Conservation (phyloP, 2,329 filamentous ascomycete species). For the Fusarium sp. region DNA sequence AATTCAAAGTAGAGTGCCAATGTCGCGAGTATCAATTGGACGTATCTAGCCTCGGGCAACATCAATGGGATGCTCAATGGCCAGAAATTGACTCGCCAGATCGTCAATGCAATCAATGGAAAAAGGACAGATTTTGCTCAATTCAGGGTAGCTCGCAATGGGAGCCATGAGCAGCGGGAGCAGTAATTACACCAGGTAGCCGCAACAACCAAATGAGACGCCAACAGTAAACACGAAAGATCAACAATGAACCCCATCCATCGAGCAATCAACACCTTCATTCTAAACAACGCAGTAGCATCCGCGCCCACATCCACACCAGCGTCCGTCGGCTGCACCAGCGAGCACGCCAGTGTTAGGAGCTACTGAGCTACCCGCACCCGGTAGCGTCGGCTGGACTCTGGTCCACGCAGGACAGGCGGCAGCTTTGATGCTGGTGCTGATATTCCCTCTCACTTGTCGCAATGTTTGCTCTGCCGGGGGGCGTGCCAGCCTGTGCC, state of each 20-base stretch:
- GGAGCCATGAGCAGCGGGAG: background rate
- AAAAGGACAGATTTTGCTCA: background rate
- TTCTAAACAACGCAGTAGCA: slow-evolving; percentile 36
- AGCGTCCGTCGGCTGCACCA: slow-evolving; percentile 31
- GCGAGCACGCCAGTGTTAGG: slow-evolving; percentile 37
- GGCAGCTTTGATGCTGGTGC: background rate
- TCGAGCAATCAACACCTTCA: slow-evolving; percentile 6
- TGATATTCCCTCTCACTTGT: slow-evolving; percentile 3
- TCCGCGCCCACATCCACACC: slow-evolving; percentile 24
- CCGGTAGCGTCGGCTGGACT: slow-evolving; percentile 43
- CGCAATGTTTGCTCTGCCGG: slow-evolving; percentile 10
- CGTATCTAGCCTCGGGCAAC: background rate
- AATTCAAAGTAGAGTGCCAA: slow-evolving; percentile 18
- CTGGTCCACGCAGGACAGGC: slow-evolving; percentile 28
- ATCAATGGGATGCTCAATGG: background rate
- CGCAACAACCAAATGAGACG: slow-evolving; percentile 28
- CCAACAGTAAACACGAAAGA: slow-evolving; percentile 25
- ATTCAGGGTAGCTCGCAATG: background rate
- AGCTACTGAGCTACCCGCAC: slow-evolving; percentile 40
- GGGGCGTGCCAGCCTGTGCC: slow-evolving; percentile 25
- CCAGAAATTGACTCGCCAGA: background rate
- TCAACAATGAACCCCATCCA: slow-evolving; percentile 30
- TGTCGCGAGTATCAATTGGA: background rate
- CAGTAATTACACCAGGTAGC: slow-evolving; percentile 13
- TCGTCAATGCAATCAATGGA: background rate